Evolutionary conservation across 208 protist genomes (phyloP).

Genomic region (Leishmania gerbilli): DNA sequence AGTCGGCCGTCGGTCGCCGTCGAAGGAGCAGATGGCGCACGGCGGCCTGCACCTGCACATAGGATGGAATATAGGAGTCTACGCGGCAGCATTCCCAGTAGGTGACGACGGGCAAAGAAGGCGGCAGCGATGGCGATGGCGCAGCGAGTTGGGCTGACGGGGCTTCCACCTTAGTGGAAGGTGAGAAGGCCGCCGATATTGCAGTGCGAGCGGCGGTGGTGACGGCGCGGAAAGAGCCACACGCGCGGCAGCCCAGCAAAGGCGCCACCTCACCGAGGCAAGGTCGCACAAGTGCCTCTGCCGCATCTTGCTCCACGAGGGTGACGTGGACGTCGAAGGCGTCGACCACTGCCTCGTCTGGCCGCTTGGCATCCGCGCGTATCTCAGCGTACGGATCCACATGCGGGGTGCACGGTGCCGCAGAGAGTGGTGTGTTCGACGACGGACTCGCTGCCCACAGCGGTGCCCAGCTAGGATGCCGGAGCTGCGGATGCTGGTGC

Average conservation of each 20-base stretch:
- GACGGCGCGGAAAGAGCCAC: conserved; percentile 10
- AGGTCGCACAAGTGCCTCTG: neutral
- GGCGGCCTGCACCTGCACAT: conserved; percentile 52
- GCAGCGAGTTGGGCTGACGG: neutral
- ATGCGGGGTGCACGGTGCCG: neutral
- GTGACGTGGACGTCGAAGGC: neutral
- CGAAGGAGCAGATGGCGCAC: conserved; percentile 44
- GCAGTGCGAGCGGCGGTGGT: neutral
- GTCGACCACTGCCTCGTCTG: neutral
- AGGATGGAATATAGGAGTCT: conserved; percentile 49
- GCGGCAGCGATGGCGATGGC: conserved; percentile 1
- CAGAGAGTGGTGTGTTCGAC: neutral
- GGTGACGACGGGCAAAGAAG: neutral
- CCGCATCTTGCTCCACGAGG: neutral
- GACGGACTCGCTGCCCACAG: conserved; percentile 4
- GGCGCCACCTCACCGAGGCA: conserved; percentile 7
- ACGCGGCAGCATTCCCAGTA: conserved; percentile 59
- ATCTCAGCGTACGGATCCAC: too few relatives aligned
- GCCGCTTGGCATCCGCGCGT: neutral
- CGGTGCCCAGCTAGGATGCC: conserved; percentile 21
- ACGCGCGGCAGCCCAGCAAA: conserved; percentile 2
- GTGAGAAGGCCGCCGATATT: too few relatives aligned
- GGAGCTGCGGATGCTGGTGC: conserved; percentile 6
- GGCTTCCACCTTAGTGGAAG: neutral
- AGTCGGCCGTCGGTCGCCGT: conserved; percentile 15